Conservation (phyloP, 495 filamentous ascomycete species). For the Neurospora sp. region DNA sequence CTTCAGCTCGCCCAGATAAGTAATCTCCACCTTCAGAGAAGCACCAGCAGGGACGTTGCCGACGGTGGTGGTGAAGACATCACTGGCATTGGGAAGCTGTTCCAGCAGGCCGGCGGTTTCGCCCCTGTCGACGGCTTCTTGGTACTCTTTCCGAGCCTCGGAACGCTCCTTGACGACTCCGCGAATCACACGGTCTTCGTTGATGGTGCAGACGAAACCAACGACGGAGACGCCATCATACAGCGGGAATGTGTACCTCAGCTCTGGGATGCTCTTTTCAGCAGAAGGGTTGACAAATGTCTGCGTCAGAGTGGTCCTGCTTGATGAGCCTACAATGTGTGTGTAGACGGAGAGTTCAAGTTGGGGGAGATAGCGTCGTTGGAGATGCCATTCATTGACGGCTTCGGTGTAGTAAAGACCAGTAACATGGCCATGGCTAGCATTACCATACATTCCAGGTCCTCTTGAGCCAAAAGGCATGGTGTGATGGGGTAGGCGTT, state of each 20-base stretch:
- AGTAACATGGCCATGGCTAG: conserved; percentile 8
- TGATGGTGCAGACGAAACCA: conserved; percentile 47
- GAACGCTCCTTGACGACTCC: conserved; percentile 53
- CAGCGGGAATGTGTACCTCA: conserved; percentile 56
- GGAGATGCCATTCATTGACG: not conserved
- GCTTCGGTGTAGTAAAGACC: conserved; percentile 17
- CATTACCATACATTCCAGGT: not conserved
- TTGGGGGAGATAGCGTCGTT: conserved; percentile 41
- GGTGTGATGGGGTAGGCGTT: not conserved
- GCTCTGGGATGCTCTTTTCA: conserved; percentile 27
- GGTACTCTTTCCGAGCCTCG: conserved; percentile 43
- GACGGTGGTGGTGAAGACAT: conserved; percentile 55
- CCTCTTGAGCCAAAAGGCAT: not conserved
- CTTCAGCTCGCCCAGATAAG: conserved; percentile 58
- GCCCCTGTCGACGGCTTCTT: conserved; percentile 44
- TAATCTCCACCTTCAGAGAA: conserved; percentile 46
- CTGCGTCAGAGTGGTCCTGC: conserved; percentile 50
- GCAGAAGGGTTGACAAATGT: conserved; percentile 46
- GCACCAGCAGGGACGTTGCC: conserved; percentile 51
- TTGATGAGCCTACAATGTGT: conserved; percentile 44
- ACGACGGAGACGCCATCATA: conserved; percentile 59
- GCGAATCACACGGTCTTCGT: conserved; percentile 35
- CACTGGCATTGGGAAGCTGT: conserved; percentile 44
- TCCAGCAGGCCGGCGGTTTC: conserved; percentile 53
- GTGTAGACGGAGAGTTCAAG: conserved; percentile 41